A percentile compares a stretch with the other conserved stretches of the same genome.
These are phyloP conservation scores for Stemphylium vesicarium DNA, from an alignment of 2,329 filamentous ascomycete species.

Conservation along the genomic window DNA sequence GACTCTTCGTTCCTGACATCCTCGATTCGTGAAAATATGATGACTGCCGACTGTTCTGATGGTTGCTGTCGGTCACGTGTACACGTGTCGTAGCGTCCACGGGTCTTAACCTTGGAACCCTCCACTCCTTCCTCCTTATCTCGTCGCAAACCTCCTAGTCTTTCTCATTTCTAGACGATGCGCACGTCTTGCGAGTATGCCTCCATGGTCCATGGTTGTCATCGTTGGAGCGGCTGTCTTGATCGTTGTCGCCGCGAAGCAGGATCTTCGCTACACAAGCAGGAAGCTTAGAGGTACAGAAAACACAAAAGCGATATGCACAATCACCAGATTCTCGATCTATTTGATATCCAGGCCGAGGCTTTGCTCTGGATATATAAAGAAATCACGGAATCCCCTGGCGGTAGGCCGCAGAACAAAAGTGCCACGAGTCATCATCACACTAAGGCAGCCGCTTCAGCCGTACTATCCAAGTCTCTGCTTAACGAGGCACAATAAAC, in stretches of 20 bases:
- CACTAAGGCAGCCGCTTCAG: constrained; percentile 32
- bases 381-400: neutral
- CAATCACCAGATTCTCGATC: neutral
- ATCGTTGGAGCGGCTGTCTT: neutral
- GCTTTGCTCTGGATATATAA: constrained; percentile 16
- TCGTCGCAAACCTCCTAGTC: neutral
- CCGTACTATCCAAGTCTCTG: constrained; percentile 17
- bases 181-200: neutral
- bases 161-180: neutral
- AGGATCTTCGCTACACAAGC: neutral
- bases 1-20: too few relatives aligned
- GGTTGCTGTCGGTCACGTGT: neutral
- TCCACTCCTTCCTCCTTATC: neutral
- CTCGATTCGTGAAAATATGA: neutral
- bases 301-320: neutral
- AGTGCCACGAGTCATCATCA: constrained; percentile 12
- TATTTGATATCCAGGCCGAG: neutral
- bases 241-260: neutral
- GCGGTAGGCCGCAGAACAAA: constrained; percentile 11
- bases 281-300: neutral
- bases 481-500: constrained; percentile 32
- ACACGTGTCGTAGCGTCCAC: neutral
- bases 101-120: neutral
- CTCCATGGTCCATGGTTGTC: neutral
- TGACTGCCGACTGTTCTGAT: neutral